A percentile compares a stretch with the other conserved stretches of the same genome.
Evolutionary conservation across 2,329 filamentous ascomycete species (phyloP).

Genomic region (Alternaria metachromatica): DNA sequence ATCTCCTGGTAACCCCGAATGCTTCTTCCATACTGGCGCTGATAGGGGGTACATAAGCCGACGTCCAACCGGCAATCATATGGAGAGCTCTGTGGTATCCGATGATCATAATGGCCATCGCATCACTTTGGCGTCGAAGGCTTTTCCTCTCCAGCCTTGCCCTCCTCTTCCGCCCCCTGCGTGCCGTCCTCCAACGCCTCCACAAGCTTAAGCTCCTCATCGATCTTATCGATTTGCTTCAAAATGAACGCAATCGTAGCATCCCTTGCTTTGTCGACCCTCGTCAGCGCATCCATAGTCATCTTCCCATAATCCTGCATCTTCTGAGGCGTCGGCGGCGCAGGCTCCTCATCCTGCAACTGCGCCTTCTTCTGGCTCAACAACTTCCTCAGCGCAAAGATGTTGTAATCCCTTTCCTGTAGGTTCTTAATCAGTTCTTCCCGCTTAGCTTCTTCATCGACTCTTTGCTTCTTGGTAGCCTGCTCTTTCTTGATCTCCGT

Average conservation of each 20-base stretch:
- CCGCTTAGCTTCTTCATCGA: constrained; percentile 44
- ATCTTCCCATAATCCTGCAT: constrained; percentile 52
- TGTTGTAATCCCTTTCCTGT: constrained; percentile 56
- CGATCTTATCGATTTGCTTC: constrained; percentile 60
- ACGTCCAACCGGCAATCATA: background rate
- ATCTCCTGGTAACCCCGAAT: background rate
- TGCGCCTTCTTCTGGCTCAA: constrained; percentile 53
- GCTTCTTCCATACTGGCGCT: background rate
- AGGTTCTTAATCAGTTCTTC: constrained; percentile 48
- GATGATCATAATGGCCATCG: background rate
- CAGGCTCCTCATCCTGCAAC: constrained; percentile 31
- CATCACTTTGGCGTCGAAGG: constrained; percentile 11
- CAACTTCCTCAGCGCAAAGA: constrained; percentile 55
- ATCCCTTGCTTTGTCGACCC: constrained; percentile 59
- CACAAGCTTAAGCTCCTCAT: constrained; percentile 46
- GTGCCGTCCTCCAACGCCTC: constrained; percentile 31
- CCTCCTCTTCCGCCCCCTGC: background rate
- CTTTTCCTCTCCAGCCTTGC: background rate
- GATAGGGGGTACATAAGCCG: background rate
- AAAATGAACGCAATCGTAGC: constrained; percentile 60
- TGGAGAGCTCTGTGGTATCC: background rate
- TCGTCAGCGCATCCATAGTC: constrained; percentile 49
- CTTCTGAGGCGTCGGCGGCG: constrained; percentile 39
- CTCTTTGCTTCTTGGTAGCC: constrained; percentile 45
- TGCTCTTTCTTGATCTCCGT: constrained; percentile 42